Base-by-base conservation (phyloP, 2,329 filamentous ascomycete species). In the Sphaerulina musiva region DNA sequence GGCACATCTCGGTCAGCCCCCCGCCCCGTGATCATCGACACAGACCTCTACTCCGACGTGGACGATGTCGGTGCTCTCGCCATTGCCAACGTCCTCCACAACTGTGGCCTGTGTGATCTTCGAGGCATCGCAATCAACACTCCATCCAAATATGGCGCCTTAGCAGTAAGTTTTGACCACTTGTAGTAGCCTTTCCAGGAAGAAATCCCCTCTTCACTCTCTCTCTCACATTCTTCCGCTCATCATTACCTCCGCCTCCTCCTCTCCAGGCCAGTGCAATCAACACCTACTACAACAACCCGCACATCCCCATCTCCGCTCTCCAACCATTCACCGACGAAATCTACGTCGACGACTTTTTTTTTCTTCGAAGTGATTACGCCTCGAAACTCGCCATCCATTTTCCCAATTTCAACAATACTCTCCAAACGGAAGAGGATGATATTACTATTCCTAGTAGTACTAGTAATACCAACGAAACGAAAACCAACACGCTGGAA, bases 11-110 rank as follows among this genome's bases (percentile, higher is more conserved):
- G 3, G 34, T 3, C 34, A 9, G 34, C 10, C 34, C 9, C 14
- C 14, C 14, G 4, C 10, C 34, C 76, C 4, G 71, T 76, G 51
- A 79, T 78, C 51, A 55, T 63, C 46, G 59, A 63, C 31, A 61
- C 58, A 23, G 59, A 62, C 14, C 53, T 63, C 36, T 55, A 58
- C 47, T 47, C 51, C 9, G 60, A 63, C 38, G 60, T 60, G 3
- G 60, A 64, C 48, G 60, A 64, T 40, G 54, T 62, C 4, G 60
- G 60, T 10, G 60, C 62, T 3, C 42, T 64, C 9, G 57, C 62
- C 8, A 42, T 62, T 8, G 60, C 60, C 20, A 64, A 64, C 39
- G 48, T 59, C 5, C 47, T 64, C 0, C 57, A 61, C 34, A 61
- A 58, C 11, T 62, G 56, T 29, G 60, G 60, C 10, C 51, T 57